A percentile compares a stretch with the other conserved stretches of the same genome.
Evolutionary conservation across 768 basidiomycete species (phyloP).

Genomic region (Flagelloscypha sp.): DNA sequence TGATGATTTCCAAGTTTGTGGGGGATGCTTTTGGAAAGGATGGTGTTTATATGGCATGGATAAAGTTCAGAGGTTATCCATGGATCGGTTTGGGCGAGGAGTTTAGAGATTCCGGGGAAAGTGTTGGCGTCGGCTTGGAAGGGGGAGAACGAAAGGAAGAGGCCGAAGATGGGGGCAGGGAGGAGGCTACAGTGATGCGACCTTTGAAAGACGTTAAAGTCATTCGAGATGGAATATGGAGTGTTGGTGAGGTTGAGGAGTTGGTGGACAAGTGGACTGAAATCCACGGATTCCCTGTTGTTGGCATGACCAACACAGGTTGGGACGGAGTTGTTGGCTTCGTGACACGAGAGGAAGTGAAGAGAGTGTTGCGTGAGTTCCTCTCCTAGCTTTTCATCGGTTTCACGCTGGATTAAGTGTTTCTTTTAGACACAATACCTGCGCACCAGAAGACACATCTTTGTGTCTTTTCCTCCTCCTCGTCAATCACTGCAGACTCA

Average conservation of each 20-base stretch:
- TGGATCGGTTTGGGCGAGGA: constrained; percentile 63
- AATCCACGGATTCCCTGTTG: constrained; percentile 62
- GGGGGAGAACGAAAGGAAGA: no score
- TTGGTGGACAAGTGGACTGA: constrained; percentile 21
- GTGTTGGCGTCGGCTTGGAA: no score
- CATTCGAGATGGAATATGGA: constrained; percentile 41
- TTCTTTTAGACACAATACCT: constrained; percentile 2
- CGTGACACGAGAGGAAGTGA: constrained; percentile 48
- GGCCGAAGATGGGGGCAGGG: constrained; percentile 57
- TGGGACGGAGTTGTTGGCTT: constrained; percentile 49
- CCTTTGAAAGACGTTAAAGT: constrained; percentile 40
- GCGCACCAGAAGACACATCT: constrained; percentile 22
- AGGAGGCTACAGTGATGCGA: constrained; percentile 54
- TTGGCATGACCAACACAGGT: no score
- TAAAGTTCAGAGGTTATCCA: constrained; percentile 60
- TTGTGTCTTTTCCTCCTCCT: constrained; percentile 27
- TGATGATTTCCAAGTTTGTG: constrained; percentile 72
- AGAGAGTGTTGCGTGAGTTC: no score
- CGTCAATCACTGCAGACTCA: constrained; percentile 19
- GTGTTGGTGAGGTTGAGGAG: constrained; percentile 42
- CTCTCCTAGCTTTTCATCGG: no score
- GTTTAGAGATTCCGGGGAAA: no score
- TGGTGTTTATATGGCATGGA: constrained; percentile 68
- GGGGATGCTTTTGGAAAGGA: constrained; percentile 63
- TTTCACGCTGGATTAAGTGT: constrained; percentile 2